Conservation (phyloP, 352 stramenopile species). For the Phytophthora macrochlamydospora region DNA sequence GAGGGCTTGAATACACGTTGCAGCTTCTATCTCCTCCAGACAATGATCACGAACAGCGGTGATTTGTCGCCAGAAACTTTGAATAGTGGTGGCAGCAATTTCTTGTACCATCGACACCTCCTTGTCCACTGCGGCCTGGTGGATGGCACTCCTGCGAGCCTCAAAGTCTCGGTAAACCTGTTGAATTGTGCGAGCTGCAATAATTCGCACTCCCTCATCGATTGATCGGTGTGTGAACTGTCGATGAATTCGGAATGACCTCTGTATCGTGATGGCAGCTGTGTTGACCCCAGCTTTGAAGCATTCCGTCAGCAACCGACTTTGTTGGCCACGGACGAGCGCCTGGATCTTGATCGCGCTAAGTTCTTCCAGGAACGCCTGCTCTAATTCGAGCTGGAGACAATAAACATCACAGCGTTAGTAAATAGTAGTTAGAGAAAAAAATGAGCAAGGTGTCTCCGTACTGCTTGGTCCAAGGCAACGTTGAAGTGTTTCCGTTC, state of each 20-base stretch:
- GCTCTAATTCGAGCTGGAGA: constrained; percentile 42
- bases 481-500: constrained; percentile 58
- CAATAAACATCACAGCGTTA: constrained; percentile 3
- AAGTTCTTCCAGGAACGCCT: constrained; percentile 51
- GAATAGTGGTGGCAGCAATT: constrained; percentile 60
- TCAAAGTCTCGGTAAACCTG: constrained; percentile 39
- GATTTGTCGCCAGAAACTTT: constrained; percentile 49
- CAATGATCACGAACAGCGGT: constrained; percentile 21
- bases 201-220: constrained; percentile 42
- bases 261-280: constrained; percentile 58
- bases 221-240: constrained; percentile 3
- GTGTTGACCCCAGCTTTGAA: constrained; percentile 44
- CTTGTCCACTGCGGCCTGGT: constrained; percentile 36
- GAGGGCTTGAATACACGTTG: constrained; percentile 75
- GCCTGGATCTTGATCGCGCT: constrained; percentile 68
- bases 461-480: constrained; percentile 52
- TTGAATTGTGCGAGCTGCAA: constrained; percentile 63
- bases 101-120: constrained; percentile 50
- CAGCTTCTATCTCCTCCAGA: constrained; percentile 54
- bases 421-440: not conserved
- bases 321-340: constrained; percentile 62
- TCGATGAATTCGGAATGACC: constrained; percentile 38
- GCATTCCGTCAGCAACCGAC: constrained; percentile 54
- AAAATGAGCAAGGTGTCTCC: constrained; percentile 1
- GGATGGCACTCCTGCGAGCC: constrained; percentile 15